Percentiles rank a stretch among this genome's conserved stretches.
Evolutionary conservation across 805 yeast genomes (phyloP).

Genomic region (Kazachstania africana): DNA sequence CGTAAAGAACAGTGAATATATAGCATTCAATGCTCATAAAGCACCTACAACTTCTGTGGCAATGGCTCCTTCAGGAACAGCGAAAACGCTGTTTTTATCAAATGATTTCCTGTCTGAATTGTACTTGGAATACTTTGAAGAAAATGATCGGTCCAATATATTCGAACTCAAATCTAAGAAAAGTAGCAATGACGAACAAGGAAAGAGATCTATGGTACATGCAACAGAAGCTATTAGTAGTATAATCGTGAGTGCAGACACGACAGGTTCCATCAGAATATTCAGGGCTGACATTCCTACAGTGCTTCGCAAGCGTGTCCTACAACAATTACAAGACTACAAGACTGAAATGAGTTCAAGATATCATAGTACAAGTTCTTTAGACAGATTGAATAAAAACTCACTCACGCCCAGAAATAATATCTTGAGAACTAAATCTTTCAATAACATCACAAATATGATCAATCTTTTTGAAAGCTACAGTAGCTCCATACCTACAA

Average conservation of each 20-base stretch:
- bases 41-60: slow-evolving; percentile 61
- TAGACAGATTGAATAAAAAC: slow-evolving; percentile 1
- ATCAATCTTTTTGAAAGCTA: neutral
- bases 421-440: slow-evolving; percentile 3
- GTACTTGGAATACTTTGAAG: slow-evolving; percentile 20
- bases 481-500: no score
- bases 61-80: slow-evolving; percentile 65
- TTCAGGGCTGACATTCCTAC: slow-evolving; percentile 72
- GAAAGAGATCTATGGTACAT: neutral
- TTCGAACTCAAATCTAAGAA: neutral
- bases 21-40: slow-evolving; percentile 68
- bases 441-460: slow-evolving; percentile 1
- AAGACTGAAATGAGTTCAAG: slow-evolving; percentile 1
- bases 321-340: slow-evolving; percentile 11
- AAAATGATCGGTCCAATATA: slow-evolving; percentile 2
- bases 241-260: slow-evolving; percentile 69
- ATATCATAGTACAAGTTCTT: slow-evolving; percentile 2
- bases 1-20: slow-evolving; percentile 39
- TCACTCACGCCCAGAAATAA: neutral
- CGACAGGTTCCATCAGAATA: slow-evolving; percentile 58
- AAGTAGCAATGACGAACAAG: neutral
- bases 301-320: slow-evolving; percentile 28
- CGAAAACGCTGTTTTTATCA: slow-evolving; percentile 53
- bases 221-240: slow-evolving; percentile 27
- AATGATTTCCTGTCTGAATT: slow-evolving; percentile 73